Base-by-base conservation (phyloP, 768 basidiomycete genomes). In the Mycena albidolilacea region DNA sequence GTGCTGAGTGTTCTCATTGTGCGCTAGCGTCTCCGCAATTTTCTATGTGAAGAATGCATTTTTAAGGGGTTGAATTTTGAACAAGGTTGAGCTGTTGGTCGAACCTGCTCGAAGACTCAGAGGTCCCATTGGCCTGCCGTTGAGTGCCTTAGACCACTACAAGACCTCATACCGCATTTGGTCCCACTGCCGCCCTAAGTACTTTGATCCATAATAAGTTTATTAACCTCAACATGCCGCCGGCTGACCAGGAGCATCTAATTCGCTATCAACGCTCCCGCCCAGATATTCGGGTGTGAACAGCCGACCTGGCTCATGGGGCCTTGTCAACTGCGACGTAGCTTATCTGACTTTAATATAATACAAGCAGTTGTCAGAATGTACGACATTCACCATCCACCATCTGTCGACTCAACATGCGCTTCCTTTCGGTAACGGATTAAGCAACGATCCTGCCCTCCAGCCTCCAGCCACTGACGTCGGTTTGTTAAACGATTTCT, bases 321-420 rank as follows among this genome's bases (percentile, higher is more conserved):
- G 39, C 61, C 54, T 68, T 60, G 72, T 67, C 66, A 69, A 48
- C 60, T 44, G n/a, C 48, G 63, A 69, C 63, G 11, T 62, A 73
- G 72, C 21, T 73, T 69, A 73, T 66, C 64, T 66, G 72, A 70
- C 48, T 73, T 60, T 65, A 69, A 73, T 66, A 68, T 65, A 69
- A 73, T 66, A 68, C 62, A 69, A 65, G 52, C n/a, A 55, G 58
- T 62, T 70, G 69, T 67, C 66, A 68, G 55, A 70, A 70, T 61
- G 57, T 65, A 62, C 62, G 73, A 70, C 73, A 66, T 69, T 63
- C 73, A 67, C 64, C 72, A 73, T 69, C 74, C 72, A 67, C 64
- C 73, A 74, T 70, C 74, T 75, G 74, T 71, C 74, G 66, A 58
- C 43, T 7, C 54, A 75, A 68, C 70, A 68, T 21, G 54, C 61